Base-by-base conservation (phyloP, 345 rosid genomes). In the Salix dunnii region DNA sequence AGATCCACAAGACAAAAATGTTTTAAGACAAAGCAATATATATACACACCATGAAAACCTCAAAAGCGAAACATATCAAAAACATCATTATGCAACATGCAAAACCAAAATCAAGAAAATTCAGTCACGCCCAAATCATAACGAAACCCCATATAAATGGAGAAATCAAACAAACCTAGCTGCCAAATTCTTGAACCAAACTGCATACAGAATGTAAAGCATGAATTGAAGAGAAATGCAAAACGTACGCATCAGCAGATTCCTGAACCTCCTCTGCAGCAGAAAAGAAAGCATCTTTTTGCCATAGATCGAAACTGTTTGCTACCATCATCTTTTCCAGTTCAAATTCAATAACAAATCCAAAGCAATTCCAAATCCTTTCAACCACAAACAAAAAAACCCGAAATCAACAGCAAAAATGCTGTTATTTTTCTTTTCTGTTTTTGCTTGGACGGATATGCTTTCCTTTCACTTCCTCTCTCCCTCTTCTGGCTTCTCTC, bases 241-340 rank as follows among this genome's bases (percentile, higher is more conserved):
- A 16, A 73, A 83, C 95, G 64, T 87, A 94, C 97, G 83, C 76
- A 79, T 94, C 98, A 33, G 97, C 87, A 68, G 98, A 94, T 78
- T 90, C 91, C 81, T 94, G 98, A 72, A 94, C 94, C 86, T 91
- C 97, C 80, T 94, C 98, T n/a, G 98, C 98, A 0, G 96, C 97
- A 58, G 95, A 86, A 84, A 92, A 94, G 84, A 94, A 92, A 60
- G 88, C 83, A 75, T 94, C 98, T 69, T 90, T 92, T 82, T 88
- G 90, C 98, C 96, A 94, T 55, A 91, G 76, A 81, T 91, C 96
- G 82, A 94, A 94, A 80, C 89, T 89, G 68, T 88, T 94, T 10
- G 89, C 94, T 33, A 90, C 90, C 96, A 94, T 82, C 98, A 94
- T 94, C 90, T 85, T 89, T 66, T 58, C 20, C 25, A 66, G 11